Evolutionary conservation across 2,329 filamentous ascomycete genomes (phyloP).

Genomic region (Pyrenophora seminiperda): DNA sequence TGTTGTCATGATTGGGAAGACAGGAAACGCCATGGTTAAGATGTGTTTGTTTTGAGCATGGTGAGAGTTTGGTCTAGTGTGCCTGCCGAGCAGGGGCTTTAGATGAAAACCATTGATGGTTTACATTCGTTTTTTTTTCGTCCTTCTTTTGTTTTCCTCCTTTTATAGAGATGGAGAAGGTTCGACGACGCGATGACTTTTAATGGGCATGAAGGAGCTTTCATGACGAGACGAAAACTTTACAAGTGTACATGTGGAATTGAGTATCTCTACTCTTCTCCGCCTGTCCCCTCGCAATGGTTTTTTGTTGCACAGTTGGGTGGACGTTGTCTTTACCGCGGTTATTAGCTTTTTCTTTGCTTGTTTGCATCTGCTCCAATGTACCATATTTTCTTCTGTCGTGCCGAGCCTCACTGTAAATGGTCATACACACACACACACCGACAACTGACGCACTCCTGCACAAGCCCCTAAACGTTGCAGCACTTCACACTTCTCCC

Average conservation of each 20-base stretch:
- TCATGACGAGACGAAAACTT: background rate
- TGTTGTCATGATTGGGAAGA: background rate
- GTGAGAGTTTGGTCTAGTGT: background rate
- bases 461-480: too few species aligned
- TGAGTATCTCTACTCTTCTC: constrained; percentile 8
- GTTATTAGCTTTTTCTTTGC: too few species aligned
- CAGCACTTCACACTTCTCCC: background rate
- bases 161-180: background rate
- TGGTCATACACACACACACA: too few species aligned
- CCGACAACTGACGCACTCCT: too few species aligned
- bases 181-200: constrained; percentile 6
- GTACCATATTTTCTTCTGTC: constrained; percentile 16
- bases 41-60: constrained; percentile 2
- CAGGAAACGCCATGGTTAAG: background rate
- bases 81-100: constrained; percentile 5
- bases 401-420: background rate
- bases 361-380: constrained; percentile 7
- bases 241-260: background rate
- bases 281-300: constrained; percentile 3
- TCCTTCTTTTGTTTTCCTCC: background rate
- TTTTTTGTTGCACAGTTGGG: constrained; percentile 5
- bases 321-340: background rate
- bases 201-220: constrained; percentile 1
- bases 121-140: background rate
- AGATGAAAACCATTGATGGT: background rate